Evolutionary conservation across 2,329 filamentous ascomycete species (phyloP).

Genomic region (Amylocarpus encephaloides): DNA sequence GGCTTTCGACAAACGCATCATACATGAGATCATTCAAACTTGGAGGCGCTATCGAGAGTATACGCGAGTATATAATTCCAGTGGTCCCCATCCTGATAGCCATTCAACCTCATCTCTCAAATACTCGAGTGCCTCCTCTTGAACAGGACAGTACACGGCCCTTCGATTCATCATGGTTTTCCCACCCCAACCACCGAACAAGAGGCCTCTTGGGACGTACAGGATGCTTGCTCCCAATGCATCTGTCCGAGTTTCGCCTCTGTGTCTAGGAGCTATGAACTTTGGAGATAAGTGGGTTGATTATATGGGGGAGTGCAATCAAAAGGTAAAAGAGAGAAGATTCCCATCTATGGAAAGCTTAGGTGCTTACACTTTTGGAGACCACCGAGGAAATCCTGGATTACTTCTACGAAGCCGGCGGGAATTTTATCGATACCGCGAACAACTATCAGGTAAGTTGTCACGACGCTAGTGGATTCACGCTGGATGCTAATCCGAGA

Average conservation of each 20-base stretch:
- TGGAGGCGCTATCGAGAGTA: background rate
- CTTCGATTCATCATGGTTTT: constrained; percentile 17
- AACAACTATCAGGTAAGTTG: constrained; percentile 52
- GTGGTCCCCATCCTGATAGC: background rate
- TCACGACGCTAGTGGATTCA: background rate
- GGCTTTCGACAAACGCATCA: too few relatives aligned
- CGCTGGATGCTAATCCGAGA: constrained; percentile 42
- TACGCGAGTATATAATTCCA: background rate
- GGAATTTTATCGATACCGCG: constrained; percentile 64
- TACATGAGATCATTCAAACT: background rate
- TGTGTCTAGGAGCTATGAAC: constrained; percentile 60
- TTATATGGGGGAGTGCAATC: constrained; percentile 58
- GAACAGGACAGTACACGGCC: background rate
- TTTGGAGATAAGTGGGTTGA: constrained; percentile 52
- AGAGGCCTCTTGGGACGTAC: constrained; percentile 57
- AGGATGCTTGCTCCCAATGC: constrained; percentile 61
- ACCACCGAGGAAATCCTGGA: constrained; percentile 49
- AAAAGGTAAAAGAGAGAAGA: constrained; percentile 35
- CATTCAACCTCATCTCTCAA: background rate
- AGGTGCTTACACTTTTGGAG: too few relatives aligned
- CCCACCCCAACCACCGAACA: constrained; percentile 32
- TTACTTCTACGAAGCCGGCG: constrained; percentile 48
- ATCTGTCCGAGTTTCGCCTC: constrained; percentile 58
- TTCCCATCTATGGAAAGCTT: too few relatives aligned
- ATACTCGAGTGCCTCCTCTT: background rate